Conservation (phyloP, 2,329 filamentous ascomycete genomes). For the Arthrobotrys sphaeroides region DNA sequence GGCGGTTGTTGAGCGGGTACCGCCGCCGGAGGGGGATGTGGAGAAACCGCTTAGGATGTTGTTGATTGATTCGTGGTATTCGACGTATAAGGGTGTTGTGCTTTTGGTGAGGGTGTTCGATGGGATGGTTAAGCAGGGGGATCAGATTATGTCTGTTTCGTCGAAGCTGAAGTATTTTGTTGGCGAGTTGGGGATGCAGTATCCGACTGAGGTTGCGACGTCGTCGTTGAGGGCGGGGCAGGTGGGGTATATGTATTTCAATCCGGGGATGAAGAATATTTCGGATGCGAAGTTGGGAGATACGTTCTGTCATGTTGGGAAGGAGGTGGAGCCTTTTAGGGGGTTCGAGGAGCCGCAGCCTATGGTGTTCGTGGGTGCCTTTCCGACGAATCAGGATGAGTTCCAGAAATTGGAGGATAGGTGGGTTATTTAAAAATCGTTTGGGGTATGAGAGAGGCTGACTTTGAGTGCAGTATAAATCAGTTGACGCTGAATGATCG, state of each 20-base stretch:
- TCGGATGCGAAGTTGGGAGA: slow-evolving; percentile 96
- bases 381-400: slow-evolving; percentile 89
- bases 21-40: slow-evolving; percentile 78
- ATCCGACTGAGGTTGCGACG: slow-evolving; percentile 86
- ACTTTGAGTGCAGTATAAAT: slow-evolving; percentile 77
- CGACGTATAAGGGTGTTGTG: slow-evolving; percentile 92
- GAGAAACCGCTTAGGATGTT: slow-evolving; percentile 80
- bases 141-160: slow-evolving; percentile 85
- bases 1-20: slow-evolving; percentile 83
- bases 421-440: neutral
- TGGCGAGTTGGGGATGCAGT: slow-evolving; percentile 96
- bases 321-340: slow-evolving; percentile 83
- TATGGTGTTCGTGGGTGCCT: slow-evolving; percentile 98
- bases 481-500: slow-evolving; percentile 94
- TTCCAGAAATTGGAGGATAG: slow-evolving; percentile 77
- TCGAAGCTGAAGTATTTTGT: slow-evolving; percentile 91
- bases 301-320: slow-evolving; percentile 85
- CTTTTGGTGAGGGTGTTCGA: slow-evolving; percentile 91
- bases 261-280: slow-evolving; percentile 96
- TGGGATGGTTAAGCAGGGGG: slow-evolving; percentile 81
- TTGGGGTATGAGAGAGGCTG: neutral
- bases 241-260: slow-evolving; percentile 96
- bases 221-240: slow-evolving; percentile 84
- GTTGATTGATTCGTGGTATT: slow-evolving; percentile 98
- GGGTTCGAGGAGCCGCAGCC: slow-evolving; percentile 97